These are phyloP conservation scores for Phytophthora pluvialis DNA, from an alignment of 352 stramenopile species.

Conservation along the genomic window DNA sequence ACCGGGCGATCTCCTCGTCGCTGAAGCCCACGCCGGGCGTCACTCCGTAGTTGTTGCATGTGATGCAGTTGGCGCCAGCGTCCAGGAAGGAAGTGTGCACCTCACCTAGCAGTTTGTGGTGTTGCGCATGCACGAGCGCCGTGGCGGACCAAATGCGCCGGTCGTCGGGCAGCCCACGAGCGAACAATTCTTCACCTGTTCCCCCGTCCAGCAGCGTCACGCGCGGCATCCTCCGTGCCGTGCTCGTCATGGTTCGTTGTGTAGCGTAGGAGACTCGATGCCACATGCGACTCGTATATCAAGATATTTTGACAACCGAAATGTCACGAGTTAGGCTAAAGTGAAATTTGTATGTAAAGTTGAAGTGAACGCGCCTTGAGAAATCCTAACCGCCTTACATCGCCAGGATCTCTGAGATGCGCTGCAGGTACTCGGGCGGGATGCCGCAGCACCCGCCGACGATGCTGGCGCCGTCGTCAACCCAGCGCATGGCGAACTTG, in stretches of 20 bases:
- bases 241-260: conserved; percentile 16
- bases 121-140: conserved; percentile 74
- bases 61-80: conserved; percentile 83
- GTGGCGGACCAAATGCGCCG: conserved; percentile 89
- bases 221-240: neutral
- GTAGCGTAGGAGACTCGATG: conserved; percentile 1
- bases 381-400: neutral
- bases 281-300: neutral
- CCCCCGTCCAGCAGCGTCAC: conserved; percentile 85
- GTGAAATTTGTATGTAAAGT: conserved; percentile 5
- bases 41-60: conserved; percentile 93
- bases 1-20: conserved; percentile 62
- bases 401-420: conserved; percentile 37
- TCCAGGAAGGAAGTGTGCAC: conserved; percentile 87
- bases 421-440: conserved; percentile 77
- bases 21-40: conserved; percentile 88
- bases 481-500: conserved; percentile 81
- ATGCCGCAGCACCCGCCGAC: conserved; percentile 93
- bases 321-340: neutral
- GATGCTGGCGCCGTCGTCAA: conserved; percentile 70
- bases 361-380: neutral
- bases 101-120: conserved; percentile 74
- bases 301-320: conserved; percentile 10
- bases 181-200: conserved; percentile 92
- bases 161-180: conserved; percentile 83